Percentiles rank a stretch among this genome's conserved stretches.
Conservation (phyloP, 2,329 filamentous ascomycete genomes). For the Sclerotinia minor region DNA sequence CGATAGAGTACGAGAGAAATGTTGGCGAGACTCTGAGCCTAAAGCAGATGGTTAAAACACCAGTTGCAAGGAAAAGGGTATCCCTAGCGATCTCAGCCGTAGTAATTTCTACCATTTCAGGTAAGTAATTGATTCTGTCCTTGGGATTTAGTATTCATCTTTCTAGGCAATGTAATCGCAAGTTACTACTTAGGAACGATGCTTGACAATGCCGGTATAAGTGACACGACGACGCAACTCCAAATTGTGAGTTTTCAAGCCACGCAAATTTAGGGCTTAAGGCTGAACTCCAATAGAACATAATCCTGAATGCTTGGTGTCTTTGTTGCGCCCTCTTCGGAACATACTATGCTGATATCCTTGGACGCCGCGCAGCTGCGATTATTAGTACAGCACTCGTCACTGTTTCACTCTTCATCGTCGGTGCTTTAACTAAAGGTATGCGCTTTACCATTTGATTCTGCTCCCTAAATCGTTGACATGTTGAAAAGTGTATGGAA, state of each 20-base stretch:
- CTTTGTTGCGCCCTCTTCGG: constrained; percentile 47
- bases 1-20: constrained; percentile 48
- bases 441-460: constrained; percentile 30
- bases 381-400: constrained; percentile 45
- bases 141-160: background rate
- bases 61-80: constrained; percentile 53
- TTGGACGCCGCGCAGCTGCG: constrained; percentile 50
- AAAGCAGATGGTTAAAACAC: constrained; percentile 48
- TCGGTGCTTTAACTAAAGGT: constrained; percentile 56
- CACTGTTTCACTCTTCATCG: constrained; percentile 51
- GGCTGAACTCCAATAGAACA: constrained; percentile 44
- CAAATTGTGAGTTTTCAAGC: constrained; percentile 26
- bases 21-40: constrained; percentile 43
- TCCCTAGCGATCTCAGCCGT: constrained; percentile 47
- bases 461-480: background rate
- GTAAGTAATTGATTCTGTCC: background rate
- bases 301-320: constrained; percentile 54
- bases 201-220: constrained; percentile 43
- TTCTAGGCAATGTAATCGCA: constrained; percentile 49
- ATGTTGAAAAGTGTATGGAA: constrained; percentile 24
- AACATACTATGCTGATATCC: constrained; percentile 46
- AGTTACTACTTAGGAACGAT: constrained; percentile 44
- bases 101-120: constrained; percentile 52
- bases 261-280: constrained; percentile 26
- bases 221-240: constrained; percentile 41